phyloP scores from a whole-genome alignment of 2,329 filamentous ascomycete genomes.

The Paraconiothyrium brasiliense region DNA sequence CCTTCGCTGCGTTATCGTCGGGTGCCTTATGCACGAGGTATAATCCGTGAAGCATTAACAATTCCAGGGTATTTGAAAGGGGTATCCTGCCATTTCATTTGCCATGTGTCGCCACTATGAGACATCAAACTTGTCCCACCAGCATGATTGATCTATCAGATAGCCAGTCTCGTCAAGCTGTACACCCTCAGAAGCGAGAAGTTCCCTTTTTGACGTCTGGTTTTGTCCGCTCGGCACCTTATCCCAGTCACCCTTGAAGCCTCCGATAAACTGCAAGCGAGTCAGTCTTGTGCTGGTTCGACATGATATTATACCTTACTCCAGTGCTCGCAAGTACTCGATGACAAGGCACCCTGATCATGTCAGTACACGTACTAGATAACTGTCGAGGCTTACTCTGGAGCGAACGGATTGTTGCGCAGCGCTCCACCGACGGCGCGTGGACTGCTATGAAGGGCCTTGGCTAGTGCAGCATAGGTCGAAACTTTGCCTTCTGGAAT shows the following conservation, averaged over 20 bases:
- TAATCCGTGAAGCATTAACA: no score
- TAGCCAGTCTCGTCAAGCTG: slow-evolving; percentile 68
- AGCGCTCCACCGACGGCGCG: slow-evolving; percentile 82
- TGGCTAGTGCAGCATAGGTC: slow-evolving; percentile 78
- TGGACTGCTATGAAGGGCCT: slow-evolving; percentile 74
- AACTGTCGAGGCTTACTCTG: slow-evolving; percentile 52
- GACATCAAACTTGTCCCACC: slow-evolving; percentile 56
- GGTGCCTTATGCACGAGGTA: no score
- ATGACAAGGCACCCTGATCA: slow-evolving; percentile 74
- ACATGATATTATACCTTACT: slow-evolving; percentile 44
- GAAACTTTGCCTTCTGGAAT: slow-evolving; percentile 79
- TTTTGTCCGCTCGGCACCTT: slow-evolving; percentile 69
- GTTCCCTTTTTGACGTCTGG: slow-evolving; percentile 69
- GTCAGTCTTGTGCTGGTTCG: background rate
- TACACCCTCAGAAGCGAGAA: slow-evolving; percentile 72
- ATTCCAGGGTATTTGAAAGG: no score
- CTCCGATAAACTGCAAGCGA: slow-evolving; percentile 61
- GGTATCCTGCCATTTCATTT: background rate
- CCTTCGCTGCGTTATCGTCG: no score
- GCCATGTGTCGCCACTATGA: background rate
- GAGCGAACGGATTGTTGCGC: slow-evolving; percentile 81
- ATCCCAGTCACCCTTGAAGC: slow-evolving; percentile 74
- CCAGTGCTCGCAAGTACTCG: slow-evolving; percentile 79
- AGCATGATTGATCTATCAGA: slow-evolving; percentile 60
- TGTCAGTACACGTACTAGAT: background rate